Evolutionary conservation across 2,329 filamentous ascomycete species (phyloP), one percentile per base, ranked within the genome.

Genomic region (Berkeleyomyces basicola): DNA sequence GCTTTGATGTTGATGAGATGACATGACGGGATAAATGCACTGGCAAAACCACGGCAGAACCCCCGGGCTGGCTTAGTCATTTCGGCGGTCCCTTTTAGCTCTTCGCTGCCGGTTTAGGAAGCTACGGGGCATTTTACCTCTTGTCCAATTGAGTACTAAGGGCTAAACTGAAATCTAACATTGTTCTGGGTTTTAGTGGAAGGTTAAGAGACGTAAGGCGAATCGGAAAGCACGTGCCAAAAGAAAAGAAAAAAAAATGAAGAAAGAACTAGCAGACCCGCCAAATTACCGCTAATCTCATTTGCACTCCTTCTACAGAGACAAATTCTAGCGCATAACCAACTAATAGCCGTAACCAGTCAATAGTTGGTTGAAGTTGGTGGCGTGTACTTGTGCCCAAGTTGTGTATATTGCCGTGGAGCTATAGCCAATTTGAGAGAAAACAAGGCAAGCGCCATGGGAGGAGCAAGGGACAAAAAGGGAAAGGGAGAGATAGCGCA

Each of bases 381-480:
- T 55, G 37, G 33, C 14, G 3, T 46, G 3, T 1, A n/a, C 7
- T 46, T 46, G 2, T n/a, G 5, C 3, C 16, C 11, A 4, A 5
- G 4, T 46, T 3, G 14, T 46, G 11, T 46, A 11, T 46, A 46
- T 46, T n/a, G 31, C 31, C 36, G 7, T 33, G 31, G 31, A 55
- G 49, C 49, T 55, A 55, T 55, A 55, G 49, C 49, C 49, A 55
- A 37, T 55, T 55, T 55, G 6, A 55, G 49, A 36, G 49, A 55
- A 37, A 55, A 55, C 49, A 55, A 55, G 49, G 49, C 10, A 39
- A 14, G 11, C 49, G 49, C n/a, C 11, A 55, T 36, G 49, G 33
- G 16, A 55, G 49, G 49, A 37, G 10, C 49, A 55, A 55, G 49
- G 49, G 33, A 55, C 14, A 37, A 16, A 55, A 55, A 37, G 14